Evolutionary conservation across 768 basidiomycete genomes (phyloP), one percentile per base, ranked within the genome.

Genomic region (Phlebiopsis flavidoalba): DNA sequence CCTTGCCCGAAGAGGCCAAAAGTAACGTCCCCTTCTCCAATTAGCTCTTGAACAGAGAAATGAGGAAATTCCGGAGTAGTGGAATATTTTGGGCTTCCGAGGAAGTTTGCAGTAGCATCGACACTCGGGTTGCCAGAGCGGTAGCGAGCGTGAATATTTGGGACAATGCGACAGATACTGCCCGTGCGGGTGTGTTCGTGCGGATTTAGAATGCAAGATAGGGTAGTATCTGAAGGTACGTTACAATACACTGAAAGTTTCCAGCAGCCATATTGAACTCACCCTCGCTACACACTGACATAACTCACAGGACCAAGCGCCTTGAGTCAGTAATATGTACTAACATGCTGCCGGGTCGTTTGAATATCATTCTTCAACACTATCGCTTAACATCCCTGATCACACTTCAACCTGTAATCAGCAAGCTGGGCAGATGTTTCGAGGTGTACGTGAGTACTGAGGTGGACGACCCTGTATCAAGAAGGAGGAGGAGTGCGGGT

Each of bases 401-500:
- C 60, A 97, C 89, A 65, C 87, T 87, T n/a, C n/a, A n/a, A n/a
- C n/a, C 74, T 93, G n/a, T 89, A 19, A 85, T n/a, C 88, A 0
- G 94, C 94, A 56, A 99, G 80, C 64, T 95, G 92, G 0, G 95
- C 95, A 49, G 80, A 72, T 99, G 97, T 69, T 93, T 95, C 5
- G 95, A 95, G 0, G 97, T n/a, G 97, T 97, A n/a, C 63, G 86
- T 86, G 70, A 95, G 85, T 65, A 99, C 89, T 53, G 90, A 89
- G 46, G 83, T 75, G 3, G 94, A 94, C 12, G 96, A 95, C 49
- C 97, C 97, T 40, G 94, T 95, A 73, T 98, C 95, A 63, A 99
- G 85, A 49, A 99, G 83, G 68, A 93, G 83, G 72, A 99, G 87
- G 78, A 99, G 89, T 74, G n/a, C 97, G 88, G 83, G 98, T 97